phyloP scores from a whole-genome alignment of 441 rosid species.

The Manihot esculenta region DNA sequence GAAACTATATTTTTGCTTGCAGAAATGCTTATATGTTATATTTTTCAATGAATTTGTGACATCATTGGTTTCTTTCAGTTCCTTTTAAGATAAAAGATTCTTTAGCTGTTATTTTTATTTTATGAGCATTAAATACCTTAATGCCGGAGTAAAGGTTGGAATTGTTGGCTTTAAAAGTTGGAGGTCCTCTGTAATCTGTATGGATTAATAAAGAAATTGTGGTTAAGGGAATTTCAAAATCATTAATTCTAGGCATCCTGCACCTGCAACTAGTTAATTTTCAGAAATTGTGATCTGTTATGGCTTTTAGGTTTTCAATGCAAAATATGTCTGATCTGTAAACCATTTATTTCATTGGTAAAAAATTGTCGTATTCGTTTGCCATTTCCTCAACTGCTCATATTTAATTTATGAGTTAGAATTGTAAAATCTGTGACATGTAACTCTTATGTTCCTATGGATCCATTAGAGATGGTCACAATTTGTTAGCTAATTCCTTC shows the following conservation, averaged over 20 bases:
- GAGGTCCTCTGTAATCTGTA: too few species aligned
- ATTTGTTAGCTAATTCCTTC: not conserved
- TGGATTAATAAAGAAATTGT: too few species aligned
- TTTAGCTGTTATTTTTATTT: too few species aligned
- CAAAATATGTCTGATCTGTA: not conserved
- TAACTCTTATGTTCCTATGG: not conserved
- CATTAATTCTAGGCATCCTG: not conserved
- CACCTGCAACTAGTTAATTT: not conserved
- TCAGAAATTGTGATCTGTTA: not conserved
- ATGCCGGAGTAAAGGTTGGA: too few species aligned
- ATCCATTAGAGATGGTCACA: not conserved
- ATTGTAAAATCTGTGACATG: not conserved
- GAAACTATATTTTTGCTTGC: too few species aligned
- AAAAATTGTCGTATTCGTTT: not conserved
- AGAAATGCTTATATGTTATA: too few species aligned
- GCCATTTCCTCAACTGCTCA: not conserved
- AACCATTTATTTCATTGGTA: not conserved
- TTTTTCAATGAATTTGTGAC: too few species aligned
- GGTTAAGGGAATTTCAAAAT: not conserved
- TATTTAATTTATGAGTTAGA: not conserved
- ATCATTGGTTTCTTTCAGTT: too few species aligned
- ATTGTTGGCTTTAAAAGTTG: too few species aligned
- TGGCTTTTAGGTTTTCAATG: not conserved
- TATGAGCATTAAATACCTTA: too few species aligned
- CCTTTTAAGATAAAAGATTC: too few species aligned